A percentile compares a stretch with the other conserved stretches of the same genome.
Evolutionary conservation across 1,284 basidiomycete species (phyloP).

Genomic region (Mycena citricolor): DNA sequence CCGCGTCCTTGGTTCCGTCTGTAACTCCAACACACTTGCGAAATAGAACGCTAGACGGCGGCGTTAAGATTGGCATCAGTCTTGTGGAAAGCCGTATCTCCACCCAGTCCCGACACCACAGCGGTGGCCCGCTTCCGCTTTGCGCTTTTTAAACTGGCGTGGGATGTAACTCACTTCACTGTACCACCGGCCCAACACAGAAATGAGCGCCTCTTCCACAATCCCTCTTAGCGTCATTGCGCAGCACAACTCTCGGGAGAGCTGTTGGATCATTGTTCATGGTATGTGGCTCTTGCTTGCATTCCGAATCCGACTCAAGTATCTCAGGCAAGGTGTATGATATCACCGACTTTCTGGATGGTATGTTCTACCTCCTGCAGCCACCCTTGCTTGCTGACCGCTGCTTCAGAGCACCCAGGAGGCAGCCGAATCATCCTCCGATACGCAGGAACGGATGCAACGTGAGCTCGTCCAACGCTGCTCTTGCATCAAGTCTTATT

Average conservation of each 20-base stretch:
- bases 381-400: slow-evolving; percentile 6
- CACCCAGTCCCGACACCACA: too few species aligned
- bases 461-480: slow-evolving; percentile 34
- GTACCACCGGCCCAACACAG: too few species aligned
- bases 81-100: too few species aligned
- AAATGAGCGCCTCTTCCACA: too few species aligned
- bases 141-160: too few species aligned
- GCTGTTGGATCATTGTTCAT: slow-evolving; percentile 89
- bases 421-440: slow-evolving; percentile 39
- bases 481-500: not conserved
- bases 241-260: slow-evolving; percentile 67
- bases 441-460: slow-evolving; percentile 41
- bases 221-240: too few species aligned
- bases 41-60: too few species aligned
- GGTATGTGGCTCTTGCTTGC: slow-evolving; percentile 46
- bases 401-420: slow-evolving; percentile 63
- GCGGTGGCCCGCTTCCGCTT: too few species aligned
- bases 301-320: slow-evolving; percentile 28
- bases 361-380: slow-evolving; percentile 32
- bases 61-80: too few species aligned
- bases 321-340: slow-evolving; percentile 64
- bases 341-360: slow-evolving; percentile 73
- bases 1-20: too few species aligned
- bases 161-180: too few species aligned
- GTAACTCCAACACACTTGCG: too few species aligned